phyloP scores from a whole-genome alignment of 148 eudicot species.

The Suaeda aralocaspica region DNA sequence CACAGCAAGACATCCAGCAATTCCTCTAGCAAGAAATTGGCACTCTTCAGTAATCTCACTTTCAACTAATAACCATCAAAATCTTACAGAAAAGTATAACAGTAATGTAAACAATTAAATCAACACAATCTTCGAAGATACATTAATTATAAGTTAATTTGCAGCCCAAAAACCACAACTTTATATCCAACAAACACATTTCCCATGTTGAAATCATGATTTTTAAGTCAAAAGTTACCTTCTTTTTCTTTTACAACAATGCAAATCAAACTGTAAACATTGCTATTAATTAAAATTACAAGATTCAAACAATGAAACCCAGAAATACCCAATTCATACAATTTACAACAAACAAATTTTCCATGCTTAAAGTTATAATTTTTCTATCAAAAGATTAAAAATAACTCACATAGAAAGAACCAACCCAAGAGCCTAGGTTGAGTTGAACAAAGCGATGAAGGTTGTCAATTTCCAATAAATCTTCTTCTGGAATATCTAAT shows the following conservation, averaged over 20 bases:
- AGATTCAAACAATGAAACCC: neutral
- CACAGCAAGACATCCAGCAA: neutral
- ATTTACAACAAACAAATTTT: neutral
- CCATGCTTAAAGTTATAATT: too few species aligned
- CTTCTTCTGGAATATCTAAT: constrained; percentile 24
- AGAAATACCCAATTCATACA: neutral
- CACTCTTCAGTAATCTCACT: neutral
- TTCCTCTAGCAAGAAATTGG: neutral
- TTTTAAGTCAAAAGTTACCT: too few species aligned
- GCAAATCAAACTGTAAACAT: too few species aligned
- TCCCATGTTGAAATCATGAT: too few species aligned
- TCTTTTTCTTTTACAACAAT: too few species aligned
- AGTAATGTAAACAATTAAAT: neutral
- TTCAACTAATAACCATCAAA: neutral
- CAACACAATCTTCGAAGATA: neutral
- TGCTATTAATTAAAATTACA: too few species aligned
- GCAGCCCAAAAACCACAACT: too few species aligned
- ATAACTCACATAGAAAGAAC: constrained; percentile 60
- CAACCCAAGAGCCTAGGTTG: constrained; percentile 71
- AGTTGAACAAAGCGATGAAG: constrained; percentile 62
- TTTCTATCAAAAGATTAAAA: neutral
- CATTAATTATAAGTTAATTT: too few species aligned
- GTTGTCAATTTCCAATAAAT: constrained; percentile 51
- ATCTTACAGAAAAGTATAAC: neutral
- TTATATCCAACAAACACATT: too few species aligned